Percentiles rank a stretch among this genome's conserved stretches.
Conservation (phyloP, 306 rosid genomes). For the Neltuma alba region DNA sequence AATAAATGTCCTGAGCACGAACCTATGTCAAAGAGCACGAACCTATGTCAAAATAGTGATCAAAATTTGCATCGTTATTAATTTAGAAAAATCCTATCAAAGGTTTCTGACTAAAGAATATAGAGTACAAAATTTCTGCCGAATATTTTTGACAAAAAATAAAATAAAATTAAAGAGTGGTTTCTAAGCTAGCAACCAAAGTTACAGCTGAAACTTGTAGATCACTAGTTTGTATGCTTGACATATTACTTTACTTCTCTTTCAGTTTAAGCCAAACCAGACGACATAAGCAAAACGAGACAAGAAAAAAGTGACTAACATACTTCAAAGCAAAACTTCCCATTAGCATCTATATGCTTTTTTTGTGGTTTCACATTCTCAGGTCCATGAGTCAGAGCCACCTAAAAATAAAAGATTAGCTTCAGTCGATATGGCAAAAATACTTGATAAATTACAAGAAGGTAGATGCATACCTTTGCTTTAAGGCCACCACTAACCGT, state of each 20-base stretch:
- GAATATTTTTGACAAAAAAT: background rate
- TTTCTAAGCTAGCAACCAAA: constrained; percentile 24
- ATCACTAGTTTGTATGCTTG: constrained; percentile 13
- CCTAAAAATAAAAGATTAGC: constrained; percentile 50
- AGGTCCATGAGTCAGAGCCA: constrained; percentile 99
- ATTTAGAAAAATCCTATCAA: constrained; percentile 28
- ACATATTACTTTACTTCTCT: constrained; percentile 24
- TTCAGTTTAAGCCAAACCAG: constrained; percentile 33
- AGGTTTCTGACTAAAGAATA: constrained; percentile 2
- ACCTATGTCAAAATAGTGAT: constrained; percentile 2
- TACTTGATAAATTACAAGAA: constrained; percentile 31
- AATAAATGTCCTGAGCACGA: background rate
- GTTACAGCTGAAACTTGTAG: constrained; percentile 16
- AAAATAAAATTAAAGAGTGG: background rate
- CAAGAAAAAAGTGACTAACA: constrained; percentile 20
- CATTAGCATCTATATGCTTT: constrained; percentile 78
- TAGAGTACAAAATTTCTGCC: background rate
- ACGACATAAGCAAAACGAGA: constrained; percentile 18
- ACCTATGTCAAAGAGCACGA: background rate
- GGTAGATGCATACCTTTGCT: constrained; percentile 67
- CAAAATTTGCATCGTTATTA: constrained; percentile 1
- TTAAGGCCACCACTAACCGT: constrained; percentile 68
- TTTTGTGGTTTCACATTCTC: constrained; percentile 90
- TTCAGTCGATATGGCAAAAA: constrained; percentile 28
- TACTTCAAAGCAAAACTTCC: constrained; percentile 97